Base-by-base conservation (phyloP, 2,329 filamentous ascomycete species). In the Nothophoma quercina region DNA sequence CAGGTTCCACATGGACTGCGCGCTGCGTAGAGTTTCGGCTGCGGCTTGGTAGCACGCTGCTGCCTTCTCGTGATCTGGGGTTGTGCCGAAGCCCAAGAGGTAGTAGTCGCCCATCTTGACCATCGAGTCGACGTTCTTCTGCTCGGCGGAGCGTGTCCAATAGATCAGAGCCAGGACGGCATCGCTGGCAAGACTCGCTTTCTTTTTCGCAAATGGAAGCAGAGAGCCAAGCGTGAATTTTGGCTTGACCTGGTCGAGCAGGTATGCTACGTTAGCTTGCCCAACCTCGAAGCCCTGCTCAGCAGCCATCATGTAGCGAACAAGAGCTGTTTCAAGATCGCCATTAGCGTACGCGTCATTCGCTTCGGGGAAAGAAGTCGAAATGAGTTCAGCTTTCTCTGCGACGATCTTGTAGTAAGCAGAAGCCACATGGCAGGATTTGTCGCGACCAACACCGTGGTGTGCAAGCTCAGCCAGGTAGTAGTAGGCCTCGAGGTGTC, bases 31-130 rank as follows among this genome's bases (percentile, higher is more conserved):
- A 54, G 90, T 92, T 69, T 99, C 95, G 0, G 93, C 93, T 1
- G 95, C 95, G 4, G 91, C 90, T 45, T 90, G 88, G 67, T 99
- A 99, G 78, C 95, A 99, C 35, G 89, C 87, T 0, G 93, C 92
- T 5, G 96, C 96, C 74, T 96, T 96, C 64, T 93, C 88, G 15
- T 89, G 78, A 60, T 96, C 89, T 0, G 79, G 66, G 7, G 59
- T 25, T 2, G 89, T 85, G 3, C 93, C 93, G 19, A 93, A 84
- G 6, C 95, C 95, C 49, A 85, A 77, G 25, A 96, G 86, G 73
- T 99, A 98, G 75, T 98, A 98, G 76, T 99, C 96, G 30, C 95
- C 95, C 89, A 98, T 96, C 77, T 99, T 99, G 60, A 99, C 90
- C 58, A 96, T 82, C 0, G 93, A 90, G 75, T 99, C 95, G 36